Evolutionary conservation across 768 basidiomycete species (phyloP).

Genomic region (Suillus bovinus): DNA sequence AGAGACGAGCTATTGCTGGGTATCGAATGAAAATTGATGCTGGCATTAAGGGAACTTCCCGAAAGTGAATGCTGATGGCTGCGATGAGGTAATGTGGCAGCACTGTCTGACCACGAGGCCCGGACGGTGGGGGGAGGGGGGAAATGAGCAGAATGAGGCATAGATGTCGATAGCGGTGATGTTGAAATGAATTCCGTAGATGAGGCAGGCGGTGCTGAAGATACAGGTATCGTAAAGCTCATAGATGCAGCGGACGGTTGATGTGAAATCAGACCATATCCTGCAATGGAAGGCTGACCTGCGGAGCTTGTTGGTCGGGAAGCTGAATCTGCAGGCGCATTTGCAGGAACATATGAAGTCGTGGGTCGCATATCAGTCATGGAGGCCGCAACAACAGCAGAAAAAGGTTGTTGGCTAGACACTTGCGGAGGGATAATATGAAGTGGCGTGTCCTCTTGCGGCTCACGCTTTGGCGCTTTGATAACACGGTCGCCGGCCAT

Average conservation of each 20-base stretch:
- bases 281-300: conserved; percentile 22
- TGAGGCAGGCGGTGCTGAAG: conserved; percentile 19
- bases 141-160: conserved; percentile 26
- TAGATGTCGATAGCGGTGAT: conserved; percentile 21
- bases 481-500: conserved; percentile 44
- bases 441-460: conserved; percentile 41
- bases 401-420: conserved; percentile 24
- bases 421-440: conserved; percentile 25
- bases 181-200: conserved; percentile 26
- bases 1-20: conserved; percentile 31
- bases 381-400: conserved; percentile 24
- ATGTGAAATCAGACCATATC: conserved; percentile 25
- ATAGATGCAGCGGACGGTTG: conserved; percentile 18
- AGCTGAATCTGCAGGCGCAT: conserved; percentile 27
- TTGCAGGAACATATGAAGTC: conserved; percentile 27
- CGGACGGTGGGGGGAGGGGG: conserved; percentile 24
- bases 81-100: conserved; percentile 28
- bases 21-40: conserved; percentile 34
- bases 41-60: conserved; percentile 26
- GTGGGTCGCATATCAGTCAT: conserved; percentile 25
- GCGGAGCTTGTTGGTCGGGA: conserved; percentile 37
- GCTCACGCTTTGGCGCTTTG: conserved; percentile 51
- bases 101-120: conserved; percentile 32
- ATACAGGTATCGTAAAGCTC: conserved; percentile 20
- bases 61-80: conserved; percentile 35